These are phyloP conservation scores for Tolypocladium tropicale DNA, from an alignment of 2,329 filamentous ascomycete genomes.

Conservation along the genomic window DNA sequence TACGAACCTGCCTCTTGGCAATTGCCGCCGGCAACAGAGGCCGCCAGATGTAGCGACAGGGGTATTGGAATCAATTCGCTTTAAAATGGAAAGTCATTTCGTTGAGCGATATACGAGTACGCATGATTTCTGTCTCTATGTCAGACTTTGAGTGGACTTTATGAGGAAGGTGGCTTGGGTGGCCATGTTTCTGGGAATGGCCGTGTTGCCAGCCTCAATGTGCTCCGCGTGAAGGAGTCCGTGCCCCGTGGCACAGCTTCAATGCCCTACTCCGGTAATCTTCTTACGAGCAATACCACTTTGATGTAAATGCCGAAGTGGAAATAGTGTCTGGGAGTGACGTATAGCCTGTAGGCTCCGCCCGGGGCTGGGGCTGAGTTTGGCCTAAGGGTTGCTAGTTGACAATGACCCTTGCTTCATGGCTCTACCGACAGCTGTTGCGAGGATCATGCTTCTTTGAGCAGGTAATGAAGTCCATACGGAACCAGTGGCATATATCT, in stretches of 20 bases:
- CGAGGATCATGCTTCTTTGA: background rate
- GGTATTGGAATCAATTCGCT: too few species aligned
- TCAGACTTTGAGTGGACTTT: background rate
- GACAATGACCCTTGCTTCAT: background rate
- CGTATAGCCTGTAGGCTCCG: background rate
- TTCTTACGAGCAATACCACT: background rate
- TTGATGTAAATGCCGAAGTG: background rate
- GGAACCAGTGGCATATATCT: background rate
- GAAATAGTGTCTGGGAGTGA: background rate
- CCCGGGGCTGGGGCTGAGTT: background rate
- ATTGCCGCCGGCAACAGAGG: too few species aligned
- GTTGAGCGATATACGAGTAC: too few species aligned
- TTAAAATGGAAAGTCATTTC: too few species aligned
- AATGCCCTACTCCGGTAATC: background rate
- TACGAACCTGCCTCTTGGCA: too few species aligned
- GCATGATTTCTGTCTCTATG: background rate
- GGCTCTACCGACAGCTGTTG: background rate
- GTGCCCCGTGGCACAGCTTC: background rate
- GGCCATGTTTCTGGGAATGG: background rate
- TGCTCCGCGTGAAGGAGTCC: background rate
- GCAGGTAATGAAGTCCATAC: background rate
- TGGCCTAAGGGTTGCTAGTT: background rate
- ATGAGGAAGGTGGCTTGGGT: background rate
- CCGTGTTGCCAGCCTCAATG: background rate
- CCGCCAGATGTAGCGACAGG: too few species aligned